Base-by-base conservation (phyloP, 2,329 filamentous ascomycete species). In the Hypoxylon sp. region DNA sequence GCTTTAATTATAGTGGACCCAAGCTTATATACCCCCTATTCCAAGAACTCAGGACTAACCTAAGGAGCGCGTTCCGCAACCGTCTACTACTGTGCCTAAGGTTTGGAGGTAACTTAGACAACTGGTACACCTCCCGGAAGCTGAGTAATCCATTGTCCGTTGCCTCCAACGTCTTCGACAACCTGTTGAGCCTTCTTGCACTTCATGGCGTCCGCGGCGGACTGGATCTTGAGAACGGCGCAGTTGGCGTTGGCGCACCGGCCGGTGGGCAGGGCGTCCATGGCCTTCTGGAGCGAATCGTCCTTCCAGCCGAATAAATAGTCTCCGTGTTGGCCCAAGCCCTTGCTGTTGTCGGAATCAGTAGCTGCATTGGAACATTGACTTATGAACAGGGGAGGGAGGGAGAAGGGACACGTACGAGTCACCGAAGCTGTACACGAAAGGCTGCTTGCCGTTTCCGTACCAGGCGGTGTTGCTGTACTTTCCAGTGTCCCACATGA, bases 301-400 rank as follows among this genome's bases (percentile, higher is more conserved):
- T 71, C 77, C 68, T 79, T 75, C 77, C 77, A 79, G 43, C 77
- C 77, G 59, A 79, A 79, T 8, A 79, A 59, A 63, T 80, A 80
- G 44, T 80, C 78, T 17, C 76, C 78, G 54, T 79, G 78, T 52
- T 72, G 72, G 3, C 72, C 70, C 44, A 70, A 78, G 5, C 78
- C 78, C 0, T 72, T 77, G 19, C 64, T 66, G 5, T 5, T 24
- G 50, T 48, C 1, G 6, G 32, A n/a, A n/a, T 66, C 6, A 66
- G 64, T 57, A 52, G 34, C 28, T 5, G 20, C 7, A 30, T 48
- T 48, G 15, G 44, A 52, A 34, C 53, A 26, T 26, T 26, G n/a
- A n/a, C n/a, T n/a, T 20, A 37, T n/a, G 34, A 13, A n/a, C n/a
- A 17, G 4, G 34, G 34, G 34, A 15, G 34, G 6, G 3, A n/a